Evolutionary conservation across 768 basidiomycete species (phyloP), one percentile per base, ranked within the genome.

Genomic region (Boletus reticulatus): DNA sequence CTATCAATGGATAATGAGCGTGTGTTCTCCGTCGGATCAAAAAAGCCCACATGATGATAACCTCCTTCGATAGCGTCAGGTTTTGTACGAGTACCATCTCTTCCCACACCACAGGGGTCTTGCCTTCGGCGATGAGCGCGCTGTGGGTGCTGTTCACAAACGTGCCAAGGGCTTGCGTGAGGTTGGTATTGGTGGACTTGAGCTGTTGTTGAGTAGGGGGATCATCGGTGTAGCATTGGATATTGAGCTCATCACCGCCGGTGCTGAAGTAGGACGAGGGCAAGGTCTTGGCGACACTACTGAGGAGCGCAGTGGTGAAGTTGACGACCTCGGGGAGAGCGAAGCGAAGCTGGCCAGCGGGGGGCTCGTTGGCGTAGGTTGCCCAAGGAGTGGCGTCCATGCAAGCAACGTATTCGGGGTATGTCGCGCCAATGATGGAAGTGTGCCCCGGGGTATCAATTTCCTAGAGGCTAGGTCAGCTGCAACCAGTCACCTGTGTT

Each of bases 401-500:
- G 61, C 92, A 93, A 1, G 90, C 91, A 38, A 94, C 69, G 53
- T 83, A 81, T 31, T 92, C 87, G 0, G 92, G 92, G 64, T 89
- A 81, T 0, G 87, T 77, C 9, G 73, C 61, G 3, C 77, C 78
- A 38, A 94, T 86, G 31, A 77, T 71, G 1, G 86, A 76, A 3
- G 90, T 90, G 69, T 94, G 93, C 0, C 92, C 92, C 1, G 92
- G 92, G 3, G 82, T 88, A 66, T 93, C 93, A 49, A 94, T 81
- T 75, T 93, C 92, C 82, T 85, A 52, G n/a, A 14, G 27, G 31
- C 6, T 12, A 34, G 4, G 37, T 56, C 34, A 59, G 20, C 13
- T 9, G 3, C 5, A 8, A 32, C 14, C 27, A 3, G 0, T 34
- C 22, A 4, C 0, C 12, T 3, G 27, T 39, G 3, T 14, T 6